Evolutionary conservation across 2,329 filamentous ascomycete species (phyloP), one percentile per base, ranked within the genome.

Genomic region (Massarina eburnea): DNA sequence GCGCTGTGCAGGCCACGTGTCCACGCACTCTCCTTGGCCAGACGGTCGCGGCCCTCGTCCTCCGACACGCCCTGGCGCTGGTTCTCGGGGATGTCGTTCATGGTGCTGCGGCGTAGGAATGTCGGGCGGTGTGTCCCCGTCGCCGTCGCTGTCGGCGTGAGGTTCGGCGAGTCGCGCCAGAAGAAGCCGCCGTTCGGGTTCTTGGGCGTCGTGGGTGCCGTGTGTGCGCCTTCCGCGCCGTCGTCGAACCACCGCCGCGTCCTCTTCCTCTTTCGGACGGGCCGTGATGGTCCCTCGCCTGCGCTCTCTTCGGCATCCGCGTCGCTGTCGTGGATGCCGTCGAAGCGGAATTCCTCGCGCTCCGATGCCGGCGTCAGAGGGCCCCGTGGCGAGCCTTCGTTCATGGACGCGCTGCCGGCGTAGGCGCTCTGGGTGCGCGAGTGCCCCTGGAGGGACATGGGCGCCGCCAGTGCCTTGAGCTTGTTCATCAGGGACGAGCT

Each of bases 221-320:
- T 86, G 48, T 82, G 77, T 49, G 68, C 77, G 49, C 64, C 83
- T 70, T 61, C 59, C 22, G 48, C 52, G 10, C 62, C 59, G n/a
- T 62, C 77, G 59, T 70, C 78, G 70, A 73, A 79, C 76, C 65
- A 80, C 55, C 83, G 76, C 49, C 80, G 78, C 57, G 78, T 84
- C 63, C 81, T 83, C 53, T 82, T 85, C 68, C 84, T 84, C 68
- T 80, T 84, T 15, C 73, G 73, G n/a, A 58, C 50, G 37, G 72
- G 68, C 8, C 61, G 57, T 3, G 65, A 67, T 5, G 67, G 65
- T 10, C 70, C 72, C 50, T 96, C 91, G 41, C 91, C 89, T 0
- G 85, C 88, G 35, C 90, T 95, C 64, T 94, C 89, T 65, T 95
- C 91, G 1, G 86, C 89, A 66, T 94, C 89, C 1, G 87, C 85